These are phyloP conservation scores for Leccinum aurantiacum DNA, from an alignment of 768 basidiomycete species.

Conservation along the genomic window DNA sequence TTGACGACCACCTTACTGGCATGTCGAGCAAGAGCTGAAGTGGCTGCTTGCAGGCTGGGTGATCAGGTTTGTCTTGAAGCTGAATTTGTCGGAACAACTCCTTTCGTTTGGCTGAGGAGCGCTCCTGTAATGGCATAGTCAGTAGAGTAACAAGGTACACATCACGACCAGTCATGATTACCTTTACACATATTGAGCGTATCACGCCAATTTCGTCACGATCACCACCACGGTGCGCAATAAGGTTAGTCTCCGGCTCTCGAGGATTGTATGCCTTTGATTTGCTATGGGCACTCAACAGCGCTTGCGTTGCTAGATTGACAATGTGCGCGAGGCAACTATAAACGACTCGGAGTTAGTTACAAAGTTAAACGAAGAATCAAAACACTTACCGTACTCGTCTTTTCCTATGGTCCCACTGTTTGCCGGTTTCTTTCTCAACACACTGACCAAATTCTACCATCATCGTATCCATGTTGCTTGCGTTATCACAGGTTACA, in stretches of 20 bases:
- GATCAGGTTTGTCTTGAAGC: neutral
- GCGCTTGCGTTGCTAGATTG: too few relatives aligned
- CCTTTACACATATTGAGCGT: neutral
- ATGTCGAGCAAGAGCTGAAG: neutral
- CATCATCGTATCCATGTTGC: too few relatives aligned
- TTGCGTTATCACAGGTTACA: too few relatives aligned
- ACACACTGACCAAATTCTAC: too few relatives aligned
- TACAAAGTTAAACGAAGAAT: too few relatives aligned
- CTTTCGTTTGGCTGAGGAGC: neutral
- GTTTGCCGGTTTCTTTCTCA: too few relatives aligned
- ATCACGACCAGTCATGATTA: neutral
- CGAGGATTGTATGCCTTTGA: neutral
- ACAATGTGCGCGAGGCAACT: too few relatives aligned
- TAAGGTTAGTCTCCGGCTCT: neutral
- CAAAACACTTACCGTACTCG: too few relatives aligned
- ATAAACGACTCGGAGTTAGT: too few relatives aligned
- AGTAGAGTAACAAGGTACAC: neutral
- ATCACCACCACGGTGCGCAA: neutral
- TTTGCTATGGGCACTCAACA: too few relatives aligned
- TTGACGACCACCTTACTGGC: neutral
- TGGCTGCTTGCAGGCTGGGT: neutral
- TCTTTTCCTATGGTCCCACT: too few relatives aligned
- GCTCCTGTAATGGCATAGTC: neutral
- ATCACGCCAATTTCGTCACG: neutral
- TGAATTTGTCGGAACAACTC: neutral